Evolutionary conservation across 2,329 filamentous ascomycete genomes (phyloP), one percentile per base, ranked within the genome.

Genomic region (Sporothrix inflata): DNA sequence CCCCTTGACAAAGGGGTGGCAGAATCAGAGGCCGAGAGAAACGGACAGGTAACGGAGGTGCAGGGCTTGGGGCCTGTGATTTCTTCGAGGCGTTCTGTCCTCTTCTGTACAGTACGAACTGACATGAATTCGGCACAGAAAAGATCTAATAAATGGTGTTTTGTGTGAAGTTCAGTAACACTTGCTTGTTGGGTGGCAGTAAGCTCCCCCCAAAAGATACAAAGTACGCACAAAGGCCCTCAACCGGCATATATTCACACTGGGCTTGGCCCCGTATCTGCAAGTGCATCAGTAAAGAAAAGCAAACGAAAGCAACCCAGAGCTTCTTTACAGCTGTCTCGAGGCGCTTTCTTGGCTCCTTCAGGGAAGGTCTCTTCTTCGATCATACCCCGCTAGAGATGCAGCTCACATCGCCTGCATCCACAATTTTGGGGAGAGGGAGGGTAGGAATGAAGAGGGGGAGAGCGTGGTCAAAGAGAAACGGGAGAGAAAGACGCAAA

Each of bases 371-470:
- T 21, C 30, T 61, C 19, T 34, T n/a, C 3, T 61, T 61, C 30
- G 55, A 67, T 42, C 34, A 69, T 42, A 19, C 49, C 47, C 30
- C 66, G 49, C 66, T 69, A 55, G 66, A 19, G 65, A 69, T 69
- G 66, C 66, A 55, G 47, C 30, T 69, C 49, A 24, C 66, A 55
- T 42, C 38, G 51, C 34, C 21, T 60, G 38, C 67, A 45, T 45
- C 66, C 42, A 53, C 34, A n/a, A 55, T n/a, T 16, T 66, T 19
- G 42, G 61, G 42, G 51, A 12, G 51, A 53, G 51, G 27, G 60
- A 45, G 40, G 40, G 61, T n/a, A 21, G 42, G n/a, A 57, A 57
- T 19, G 60, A 40, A 27, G 27, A 55, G 66, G 49, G 67, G 38
- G 8, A 38, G 14, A 16, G 60, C 2, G n/a, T 27, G 47, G 19